A percentile compares a stretch with the other conserved stretches of the same genome.
Evolutionary conservation across 495 filamentous ascomycete species (phyloP).

Genomic region (Penicillium alfredii): DNA sequence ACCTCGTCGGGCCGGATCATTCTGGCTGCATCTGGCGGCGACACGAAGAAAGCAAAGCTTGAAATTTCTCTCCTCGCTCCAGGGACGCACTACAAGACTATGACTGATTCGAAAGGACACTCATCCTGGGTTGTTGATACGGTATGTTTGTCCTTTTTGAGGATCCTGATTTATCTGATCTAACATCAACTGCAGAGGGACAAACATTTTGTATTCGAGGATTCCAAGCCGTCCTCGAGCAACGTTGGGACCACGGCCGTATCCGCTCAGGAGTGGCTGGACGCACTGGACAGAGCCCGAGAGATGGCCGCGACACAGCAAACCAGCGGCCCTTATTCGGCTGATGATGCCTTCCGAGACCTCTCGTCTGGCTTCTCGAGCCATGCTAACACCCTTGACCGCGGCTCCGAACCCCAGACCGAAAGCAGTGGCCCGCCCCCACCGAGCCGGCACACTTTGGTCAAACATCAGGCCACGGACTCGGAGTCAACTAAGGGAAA

Average conservation of each 20-base stretch:
- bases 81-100: conserved; percentile 70
- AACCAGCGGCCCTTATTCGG: conserved; percentile 57
- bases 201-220: conserved; percentile 90
- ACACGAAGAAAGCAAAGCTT: conserved; percentile 91
- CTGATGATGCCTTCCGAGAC: conserved; percentile 65
- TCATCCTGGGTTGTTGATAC: conserved; percentile 90
- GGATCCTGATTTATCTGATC: conserved; percentile 8
- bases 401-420: conserved; percentile 36
- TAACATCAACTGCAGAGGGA: conserved; percentile 56
- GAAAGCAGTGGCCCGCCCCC: conserved; percentile 21
- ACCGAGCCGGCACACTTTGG: conserved; percentile 40
- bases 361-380: conserved; percentile 67
- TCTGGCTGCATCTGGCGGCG: conserved; percentile 84
- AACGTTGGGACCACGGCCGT: conserved; percentile 39
- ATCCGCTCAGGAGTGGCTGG: conserved; percentile 80
- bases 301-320: conserved; percentile 73
- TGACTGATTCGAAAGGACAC: conserved; percentile 75
- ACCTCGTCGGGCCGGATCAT: conserved; percentile 87
- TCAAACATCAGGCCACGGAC: conserved; percentile 44
- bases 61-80: conserved; percentile 74
- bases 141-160: conserved; percentile 50
- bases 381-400: conserved; percentile 68
- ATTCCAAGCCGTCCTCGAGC: conserved; percentile 60
- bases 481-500: conserved; percentile 55
- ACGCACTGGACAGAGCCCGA: conserved; percentile 71